Evolutionary conservation across 805 yeast genomes (phyloP).

Genomic region (Candida odintsovae): DNA sequence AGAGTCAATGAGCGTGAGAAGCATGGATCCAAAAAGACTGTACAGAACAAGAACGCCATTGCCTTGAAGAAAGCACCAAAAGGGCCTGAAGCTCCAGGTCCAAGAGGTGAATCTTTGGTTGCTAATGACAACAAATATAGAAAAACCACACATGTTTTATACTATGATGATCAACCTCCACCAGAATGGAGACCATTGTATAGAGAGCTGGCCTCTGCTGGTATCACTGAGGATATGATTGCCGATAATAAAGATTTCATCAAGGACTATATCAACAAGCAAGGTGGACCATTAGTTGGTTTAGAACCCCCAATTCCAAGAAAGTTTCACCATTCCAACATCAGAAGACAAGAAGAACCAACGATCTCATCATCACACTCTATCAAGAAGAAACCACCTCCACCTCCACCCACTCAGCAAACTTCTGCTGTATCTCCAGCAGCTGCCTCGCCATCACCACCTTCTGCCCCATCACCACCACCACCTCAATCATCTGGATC

Average conservation of each 20-base stretch:
- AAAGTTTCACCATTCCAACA: constrained; percentile 20
- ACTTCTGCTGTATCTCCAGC: constrained; percentile 35
- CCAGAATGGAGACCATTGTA: constrained; percentile 79
- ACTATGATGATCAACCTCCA: constrained; percentile 77
- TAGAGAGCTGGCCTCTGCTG: constrained; percentile 59
- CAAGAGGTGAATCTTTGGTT: constrained; percentile 24
- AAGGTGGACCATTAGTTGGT: constrained; percentile 19
- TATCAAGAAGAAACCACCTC: constrained; percentile 7
- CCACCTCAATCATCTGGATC: not conserved
- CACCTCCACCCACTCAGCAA: constrained; percentile 11
- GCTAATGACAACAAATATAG: constrained; percentile 50
- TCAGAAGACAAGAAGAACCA: not conserved
- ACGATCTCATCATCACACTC: constrained; percentile 12
- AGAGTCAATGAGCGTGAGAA: constrained; percentile 70
- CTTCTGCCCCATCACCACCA: constrained; percentile 28
- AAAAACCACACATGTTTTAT: constrained; percentile 52
- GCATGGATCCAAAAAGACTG: constrained; percentile 82
- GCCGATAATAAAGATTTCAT: constrained; percentile 78
- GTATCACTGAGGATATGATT: constrained; percentile 73
- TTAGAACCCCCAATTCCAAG: constrained; percentile 25
- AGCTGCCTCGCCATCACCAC: constrained; percentile 7
- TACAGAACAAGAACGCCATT: constrained; percentile 81
- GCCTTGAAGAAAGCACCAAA: constrained; percentile 56
- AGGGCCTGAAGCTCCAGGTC: constrained; percentile 24
- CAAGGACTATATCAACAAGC: constrained; percentile 63